Evolutionary conservation across 2,329 filamentous ascomycete genomes (phyloP).

Genomic region (Stachybotrys chartarum): DNA sequence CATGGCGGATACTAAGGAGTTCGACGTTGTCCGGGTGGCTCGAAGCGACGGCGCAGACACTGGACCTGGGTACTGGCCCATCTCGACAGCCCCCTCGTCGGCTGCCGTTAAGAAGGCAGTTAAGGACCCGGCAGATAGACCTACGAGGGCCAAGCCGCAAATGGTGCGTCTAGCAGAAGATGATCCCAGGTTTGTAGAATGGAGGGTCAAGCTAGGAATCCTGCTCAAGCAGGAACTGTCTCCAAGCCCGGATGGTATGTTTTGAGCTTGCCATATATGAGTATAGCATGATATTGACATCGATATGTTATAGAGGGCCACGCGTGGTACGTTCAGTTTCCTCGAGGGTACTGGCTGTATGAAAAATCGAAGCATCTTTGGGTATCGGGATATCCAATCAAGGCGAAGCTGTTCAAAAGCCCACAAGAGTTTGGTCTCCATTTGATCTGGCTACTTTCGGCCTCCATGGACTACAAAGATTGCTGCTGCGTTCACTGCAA

Average conservation of each 20-base stretch:
- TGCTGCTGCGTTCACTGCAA: conserved; percentile 47
- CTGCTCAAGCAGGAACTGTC: conserved; percentile 37
- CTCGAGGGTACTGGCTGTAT: conserved; percentile 38
- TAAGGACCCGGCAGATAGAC: conserved; percentile 28
- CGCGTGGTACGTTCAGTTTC: conserved; percentile 37
- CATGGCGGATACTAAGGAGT: conserved; percentile 30
- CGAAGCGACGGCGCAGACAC: conserved; percentile 39
- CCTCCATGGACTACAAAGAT: conserved; percentile 38
- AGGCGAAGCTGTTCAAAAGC: conserved; percentile 41
- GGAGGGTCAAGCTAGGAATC: conserved; percentile 37
- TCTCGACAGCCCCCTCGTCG: conserved; percentile 15
- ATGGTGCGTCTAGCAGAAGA: conserved; percentile 35
- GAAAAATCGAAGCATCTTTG: conserved; percentile 41
- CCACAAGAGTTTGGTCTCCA: conserved; percentile 47
- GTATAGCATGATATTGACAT: conserved; percentile 6
- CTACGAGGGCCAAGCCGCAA: conserved; percentile 31
- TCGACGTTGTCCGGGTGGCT: conserved; percentile 32
- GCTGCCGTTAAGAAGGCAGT: conserved; percentile 25
- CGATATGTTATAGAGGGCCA: conserved; percentile 27
- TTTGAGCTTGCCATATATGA: background rate
- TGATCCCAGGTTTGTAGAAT: conserved; percentile 36
- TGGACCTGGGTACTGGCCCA: conserved; percentile 37
- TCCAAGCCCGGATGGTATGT: conserved; percentile 31
- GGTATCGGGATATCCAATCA: conserved; percentile 41
- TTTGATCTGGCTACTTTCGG: conserved; percentile 42